phyloP scores from a whole-genome alignment of 2,329 filamentous ascomycete species.

The Tolypocladium pustulatum region DNA sequence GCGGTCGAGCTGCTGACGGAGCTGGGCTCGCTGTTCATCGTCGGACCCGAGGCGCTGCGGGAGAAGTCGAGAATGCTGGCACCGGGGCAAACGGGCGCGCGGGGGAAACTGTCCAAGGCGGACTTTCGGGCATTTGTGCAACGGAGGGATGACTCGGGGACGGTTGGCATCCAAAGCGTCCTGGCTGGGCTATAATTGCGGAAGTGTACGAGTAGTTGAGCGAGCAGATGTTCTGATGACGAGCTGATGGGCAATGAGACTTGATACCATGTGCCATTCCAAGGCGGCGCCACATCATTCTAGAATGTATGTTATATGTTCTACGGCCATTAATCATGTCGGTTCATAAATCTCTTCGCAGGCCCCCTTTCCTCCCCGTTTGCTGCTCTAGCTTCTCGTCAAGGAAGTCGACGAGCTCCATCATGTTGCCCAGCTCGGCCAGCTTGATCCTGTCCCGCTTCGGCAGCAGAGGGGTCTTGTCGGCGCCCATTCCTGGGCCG shows the following conservation, averaged over 20 bases:
- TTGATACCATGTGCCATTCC: conserved; percentile 1
- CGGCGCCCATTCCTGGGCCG: conserved; percentile 41
- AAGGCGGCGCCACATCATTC: neutral
- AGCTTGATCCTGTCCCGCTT: conserved; percentile 44
- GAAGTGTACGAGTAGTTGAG: neutral
- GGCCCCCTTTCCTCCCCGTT: conserved; percentile 18
- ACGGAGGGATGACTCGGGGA: conserved; percentile 73
- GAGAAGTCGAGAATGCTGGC: conserved; percentile 56
- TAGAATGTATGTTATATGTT: neutral
- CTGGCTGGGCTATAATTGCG: conserved; percentile 47
- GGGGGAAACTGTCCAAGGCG: conserved; percentile 50
- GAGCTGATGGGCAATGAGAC: neutral
- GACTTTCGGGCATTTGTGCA: conserved; percentile 79
- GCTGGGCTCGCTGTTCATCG: conserved; percentile 91
- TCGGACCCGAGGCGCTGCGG: conserved; percentile 67
- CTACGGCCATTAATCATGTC: neutral
- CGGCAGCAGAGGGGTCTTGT: conserved; percentile 41
- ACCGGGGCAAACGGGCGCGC: conserved; percentile 27
- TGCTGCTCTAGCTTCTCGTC: conserved; percentile 35
- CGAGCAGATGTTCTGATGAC: neutral
- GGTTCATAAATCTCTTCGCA: conserved; percentile 21
- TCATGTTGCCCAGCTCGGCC: conserved; percentile 38
- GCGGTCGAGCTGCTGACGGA: conserved; percentile 81
- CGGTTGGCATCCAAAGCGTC: conserved; percentile 72
- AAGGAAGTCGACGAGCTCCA: conserved; percentile 50